Percentiles rank a stretch among this genome's conserved stretches.
These are phyloP conservation scores for Neofusicoccum umdonicola DNA, from an alignment of 2,329 filamentous ascomycete species.

Conservation along the genomic window DNA sequence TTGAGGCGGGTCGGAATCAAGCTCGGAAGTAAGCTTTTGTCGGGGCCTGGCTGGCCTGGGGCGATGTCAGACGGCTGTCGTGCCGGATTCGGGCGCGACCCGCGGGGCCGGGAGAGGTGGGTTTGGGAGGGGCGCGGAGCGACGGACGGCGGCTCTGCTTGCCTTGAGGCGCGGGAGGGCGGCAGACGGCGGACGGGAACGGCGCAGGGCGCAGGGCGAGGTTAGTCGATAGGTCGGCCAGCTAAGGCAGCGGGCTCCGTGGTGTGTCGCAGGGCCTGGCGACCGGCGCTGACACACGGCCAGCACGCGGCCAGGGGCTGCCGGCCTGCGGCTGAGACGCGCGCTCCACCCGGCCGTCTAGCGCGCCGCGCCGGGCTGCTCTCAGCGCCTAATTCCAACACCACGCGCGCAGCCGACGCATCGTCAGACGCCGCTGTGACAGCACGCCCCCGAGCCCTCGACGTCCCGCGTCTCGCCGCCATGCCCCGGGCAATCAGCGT, in stretches of 20 bases:
- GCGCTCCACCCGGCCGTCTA: neutral
- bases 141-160: neutral
- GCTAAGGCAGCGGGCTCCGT: conserved; percentile 1
- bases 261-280: neutral
- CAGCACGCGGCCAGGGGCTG: no score
- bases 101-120: neutral
- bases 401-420: neutral
- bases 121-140: neutral
- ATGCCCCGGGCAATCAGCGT: neutral
- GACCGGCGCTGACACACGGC: neutral
- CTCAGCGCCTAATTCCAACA: conserved; percentile 3
- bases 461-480: conserved; percentile 1
- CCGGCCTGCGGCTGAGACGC: neutral
- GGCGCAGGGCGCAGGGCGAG: neutral
- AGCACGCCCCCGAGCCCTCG: neutral
- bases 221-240: conserved; percentile 3
- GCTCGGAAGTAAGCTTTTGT: neutral
- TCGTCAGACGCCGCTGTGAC: neutral
- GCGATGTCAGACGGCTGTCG: conserved; percentile 1
- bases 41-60: conserved; percentile 1
- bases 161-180: neutral
- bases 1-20: neutral
- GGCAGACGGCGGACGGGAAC: neutral
- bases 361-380: neutral
- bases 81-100: conserved; percentile 5